These are phyloP conservation scores for Lecanoromycetidae sp. DNA, from an alignment of 2,329 filamentous ascomycete species.

Conservation along the genomic window DNA sequence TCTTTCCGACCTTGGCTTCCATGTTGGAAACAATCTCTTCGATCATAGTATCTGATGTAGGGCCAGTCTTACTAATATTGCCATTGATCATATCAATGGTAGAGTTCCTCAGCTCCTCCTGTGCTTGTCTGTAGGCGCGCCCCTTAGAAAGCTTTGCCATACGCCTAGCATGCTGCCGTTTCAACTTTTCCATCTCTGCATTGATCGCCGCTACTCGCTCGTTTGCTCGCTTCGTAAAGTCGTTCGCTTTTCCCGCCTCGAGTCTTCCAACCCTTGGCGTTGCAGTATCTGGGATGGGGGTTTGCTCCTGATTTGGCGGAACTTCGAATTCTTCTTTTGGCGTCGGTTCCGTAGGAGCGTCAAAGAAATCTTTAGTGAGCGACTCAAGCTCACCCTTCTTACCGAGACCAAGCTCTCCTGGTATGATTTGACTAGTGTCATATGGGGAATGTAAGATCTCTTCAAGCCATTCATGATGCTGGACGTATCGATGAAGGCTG, in stretches of 20 bases:
- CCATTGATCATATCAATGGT: slow-evolving; percentile 24
- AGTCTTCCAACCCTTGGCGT: slow-evolving; percentile 46
- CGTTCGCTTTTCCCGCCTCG: slow-evolving; percentile 63
- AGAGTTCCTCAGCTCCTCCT: slow-evolving; percentile 60
- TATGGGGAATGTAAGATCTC: slow-evolving; percentile 90
- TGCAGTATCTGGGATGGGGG: slow-evolving; percentile 13
- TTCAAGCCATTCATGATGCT: slow-evolving; percentile 99
- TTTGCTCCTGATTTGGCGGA: slow-evolving; percentile 36
- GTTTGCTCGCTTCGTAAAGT: slow-evolving; percentile 68
- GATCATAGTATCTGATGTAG: slow-evolving; percentile 39
- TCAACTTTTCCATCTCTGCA: slow-evolving; percentile 74
- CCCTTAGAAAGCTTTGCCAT: slow-evolving; percentile 63
- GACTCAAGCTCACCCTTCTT: slow-evolving; percentile 68
- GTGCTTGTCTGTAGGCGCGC: slow-evolving; percentile 58
- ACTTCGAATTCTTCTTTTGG: slow-evolving; percentile 19
- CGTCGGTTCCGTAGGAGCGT: slow-evolving; percentile 38
- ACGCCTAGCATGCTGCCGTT: slow-evolving; percentile 61
- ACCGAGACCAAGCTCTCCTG: slow-evolving; percentile 76
- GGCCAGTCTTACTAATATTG: slow-evolving; percentile 27
- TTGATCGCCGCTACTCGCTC: slow-evolving; percentile 61
- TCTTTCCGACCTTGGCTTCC: slow-evolving; percentile 57
- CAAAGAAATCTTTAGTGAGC: slow-evolving; percentile 75
- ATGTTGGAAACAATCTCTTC: slow-evolving; percentile 66
- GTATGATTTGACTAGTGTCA: slow-evolving; percentile 69
- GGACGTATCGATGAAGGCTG: slow-evolving; percentile 72